phyloP scores from a whole-genome alignment of 1,139 yeast species.

The Geotrichum armillariae region DNA sequence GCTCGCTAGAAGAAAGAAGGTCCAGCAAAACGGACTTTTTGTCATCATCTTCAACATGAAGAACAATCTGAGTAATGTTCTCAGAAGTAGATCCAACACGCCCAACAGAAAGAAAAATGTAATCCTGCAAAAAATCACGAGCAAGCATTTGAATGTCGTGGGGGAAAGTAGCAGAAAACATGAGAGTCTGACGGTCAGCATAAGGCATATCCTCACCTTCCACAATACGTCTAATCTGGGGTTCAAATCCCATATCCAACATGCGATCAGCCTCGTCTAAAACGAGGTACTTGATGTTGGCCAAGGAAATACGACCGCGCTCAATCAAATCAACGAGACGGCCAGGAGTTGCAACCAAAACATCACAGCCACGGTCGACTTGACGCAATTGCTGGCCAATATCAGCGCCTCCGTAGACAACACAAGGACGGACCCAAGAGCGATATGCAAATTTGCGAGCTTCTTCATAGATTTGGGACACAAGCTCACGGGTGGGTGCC shows the following conservation, averaged over 20 bases:
- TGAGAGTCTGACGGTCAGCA: slow-evolving; percentile 91
- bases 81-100: slow-evolving; percentile 98
- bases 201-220: slow-evolving; percentile 98
- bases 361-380: slow-evolving; percentile 91
- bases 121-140: slow-evolving; percentile 92
- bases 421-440: slow-evolving; percentile 98
- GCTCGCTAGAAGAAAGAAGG: slow-evolving; percentile 74
- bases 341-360: slow-evolving; percentile 98
- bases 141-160: slow-evolving; percentile 96
- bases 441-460: slow-evolving; percentile 94
- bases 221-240: slow-evolving; percentile 97
- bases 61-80: slow-evolving; percentile 90
- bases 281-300: slow-evolving; percentile 88
- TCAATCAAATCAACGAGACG: slow-evolving; percentile 94
- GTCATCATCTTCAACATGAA: slow-evolving; percentile 93
- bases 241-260: slow-evolving; percentile 99
- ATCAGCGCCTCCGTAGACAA: slow-evolving; percentile 98
- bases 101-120: slow-evolving; percentile 94
- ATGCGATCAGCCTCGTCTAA: slow-evolving; percentile 99
- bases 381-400: slow-evolving; percentile 84
- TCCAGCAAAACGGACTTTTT: slow-evolving; percentile 91
- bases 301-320: slow-evolving; percentile 88
- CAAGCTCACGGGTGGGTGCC: slow-evolving; percentile 99
- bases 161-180: slow-evolving; percentile 99
- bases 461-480: slow-evolving; percentile 93